phyloP scores from a whole-genome alignment of 2,329 filamentous ascomycete species.

The Gyromitra esculenta region DNA sequence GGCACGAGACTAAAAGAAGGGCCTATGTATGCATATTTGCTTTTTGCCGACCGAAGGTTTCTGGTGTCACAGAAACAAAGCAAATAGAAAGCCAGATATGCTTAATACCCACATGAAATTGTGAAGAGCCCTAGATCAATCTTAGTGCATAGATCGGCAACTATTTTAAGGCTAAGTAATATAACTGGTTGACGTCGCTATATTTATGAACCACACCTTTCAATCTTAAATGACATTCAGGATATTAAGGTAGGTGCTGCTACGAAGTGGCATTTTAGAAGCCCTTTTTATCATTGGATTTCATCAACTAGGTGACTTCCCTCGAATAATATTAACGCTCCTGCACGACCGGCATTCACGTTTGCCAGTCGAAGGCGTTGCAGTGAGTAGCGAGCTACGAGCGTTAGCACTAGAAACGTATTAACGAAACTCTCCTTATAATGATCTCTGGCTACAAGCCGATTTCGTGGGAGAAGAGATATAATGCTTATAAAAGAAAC shows the following conservation, averaged over 20 bases:
- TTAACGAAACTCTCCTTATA: too few relatives aligned
- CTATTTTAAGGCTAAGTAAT: constrained; percentile 37
- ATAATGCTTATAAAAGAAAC: too few relatives aligned
- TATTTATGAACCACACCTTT: constrained; percentile 9
- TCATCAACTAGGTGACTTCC: background rate
- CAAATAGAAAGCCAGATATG: constrained; percentile 23
- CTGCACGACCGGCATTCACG: too few relatives aligned
- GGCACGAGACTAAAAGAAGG: background rate
- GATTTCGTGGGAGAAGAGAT: too few relatives aligned
- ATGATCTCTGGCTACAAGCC: too few relatives aligned
- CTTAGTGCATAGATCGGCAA: constrained; percentile 19
- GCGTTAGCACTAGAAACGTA: too few relatives aligned
- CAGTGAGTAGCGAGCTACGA: too few relatives aligned
- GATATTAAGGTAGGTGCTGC: background rate
- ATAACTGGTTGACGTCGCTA: constrained; percentile 17
- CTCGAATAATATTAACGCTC: too few relatives aligned
- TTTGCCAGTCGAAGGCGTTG: too few relatives aligned
- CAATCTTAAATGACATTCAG: background rate
- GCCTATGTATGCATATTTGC: constrained; percentile 16
- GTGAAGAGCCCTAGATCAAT: constrained; percentile 9
- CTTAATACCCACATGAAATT: background rate
- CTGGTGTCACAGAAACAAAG: constrained; percentile 26
- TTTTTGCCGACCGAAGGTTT: constrained; percentile 33
- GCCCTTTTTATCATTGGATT: background rate
- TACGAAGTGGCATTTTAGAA: background rate